Conservation (phyloP, 345 rosid species). For the Camelina neglecta region DNA sequence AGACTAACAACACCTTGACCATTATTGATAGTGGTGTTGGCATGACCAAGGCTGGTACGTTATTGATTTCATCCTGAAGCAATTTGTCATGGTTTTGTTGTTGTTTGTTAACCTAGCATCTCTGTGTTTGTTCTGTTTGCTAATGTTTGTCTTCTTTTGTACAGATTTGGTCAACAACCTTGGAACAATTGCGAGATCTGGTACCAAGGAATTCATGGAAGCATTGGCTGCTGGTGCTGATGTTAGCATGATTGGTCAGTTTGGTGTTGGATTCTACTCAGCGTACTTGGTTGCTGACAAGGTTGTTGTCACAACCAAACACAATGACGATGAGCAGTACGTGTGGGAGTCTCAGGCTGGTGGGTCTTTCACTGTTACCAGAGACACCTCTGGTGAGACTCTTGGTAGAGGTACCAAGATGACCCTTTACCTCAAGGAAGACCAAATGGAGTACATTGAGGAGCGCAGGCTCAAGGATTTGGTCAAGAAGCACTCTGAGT, state of each 20-base stretch:
- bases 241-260: slow-evolving; percentile 92
- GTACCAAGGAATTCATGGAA: slow-evolving; percentile 91
- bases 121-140: not conserved
- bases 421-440: slow-evolving; percentile 74
- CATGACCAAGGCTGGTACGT: slow-evolving; percentile 95
- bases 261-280: slow-evolving; percentile 89
- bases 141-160: not conserved
- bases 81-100: too few relatives aligned
- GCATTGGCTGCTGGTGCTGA: slow-evolving; percentile 92
- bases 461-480: slow-evolving; percentile 86
- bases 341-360: slow-evolving; percentile 97
- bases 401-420: slow-evolving; percentile 94
- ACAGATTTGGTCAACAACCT: slow-evolving; percentile 88
- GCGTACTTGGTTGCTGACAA: slow-evolving; percentile 86
- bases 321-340: slow-evolving; percentile 88
- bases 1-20: slow-evolving; percentile 65
- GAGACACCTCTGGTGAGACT: slow-evolving; percentile 70
- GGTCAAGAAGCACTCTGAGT: slow-evolving; percentile 93
- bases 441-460: slow-evolving; percentile 90
- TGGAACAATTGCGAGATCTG: slow-evolving; percentile 91
- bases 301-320: slow-evolving; percentile 82
- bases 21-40: slow-evolving; percentile 88
- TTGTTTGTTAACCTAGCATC: too few relatives aligned
- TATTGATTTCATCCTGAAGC: too few relatives aligned
- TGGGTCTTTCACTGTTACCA: slow-evolving; percentile 82